These are phyloP conservation scores for Epicoccum nigrum DNA, from an alignment of 2,329 filamentous ascomycete species.

Conservation along the genomic window DNA sequence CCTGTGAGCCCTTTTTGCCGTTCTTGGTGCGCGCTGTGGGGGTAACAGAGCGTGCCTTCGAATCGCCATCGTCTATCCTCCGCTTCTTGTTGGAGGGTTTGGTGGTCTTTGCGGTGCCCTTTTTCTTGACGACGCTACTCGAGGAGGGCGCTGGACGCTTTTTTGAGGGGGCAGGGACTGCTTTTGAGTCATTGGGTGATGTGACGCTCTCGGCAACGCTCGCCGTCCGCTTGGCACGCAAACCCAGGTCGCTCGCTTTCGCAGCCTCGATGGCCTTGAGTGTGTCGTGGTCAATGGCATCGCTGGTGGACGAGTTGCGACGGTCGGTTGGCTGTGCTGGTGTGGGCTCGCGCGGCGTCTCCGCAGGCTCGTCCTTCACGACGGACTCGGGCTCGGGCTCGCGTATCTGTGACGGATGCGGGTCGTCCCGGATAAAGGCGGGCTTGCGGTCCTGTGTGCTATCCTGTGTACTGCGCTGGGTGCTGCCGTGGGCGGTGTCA, in stretches of 20 bases:
- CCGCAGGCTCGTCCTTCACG: constrained; percentile 51
- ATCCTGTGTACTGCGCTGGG: constrained; percentile 2
- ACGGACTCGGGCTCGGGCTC: constrained; percentile 25
- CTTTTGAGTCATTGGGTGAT: constrained; percentile 49
- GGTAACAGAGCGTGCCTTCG: constrained; percentile 47
- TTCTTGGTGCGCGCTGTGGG: constrained; percentile 49
- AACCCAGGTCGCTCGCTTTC: constrained; percentile 53
- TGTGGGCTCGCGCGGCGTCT: constrained; percentile 38
- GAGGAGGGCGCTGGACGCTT: constrained; percentile 53
- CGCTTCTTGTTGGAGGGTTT: constrained; percentile 55
- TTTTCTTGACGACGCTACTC: constrained; percentile 51
- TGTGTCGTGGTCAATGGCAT: constrained; percentile 46
- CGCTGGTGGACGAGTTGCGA: constrained; percentile 9
- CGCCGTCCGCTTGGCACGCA: constrained; percentile 44
- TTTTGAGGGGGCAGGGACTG: constrained; percentile 39
- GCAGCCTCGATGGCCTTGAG: constrained; percentile 52
- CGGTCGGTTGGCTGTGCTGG: neutral
- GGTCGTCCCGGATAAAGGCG: constrained; percentile 39
- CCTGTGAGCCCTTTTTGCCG: constrained; percentile 48
- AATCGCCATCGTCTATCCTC: constrained; percentile 48
- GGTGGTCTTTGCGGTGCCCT: constrained; percentile 53
- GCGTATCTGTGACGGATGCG: constrained; percentile 35
- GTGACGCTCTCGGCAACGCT: constrained; percentile 49
- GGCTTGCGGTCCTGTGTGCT: constrained; percentile 36
- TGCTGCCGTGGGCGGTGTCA: constrained; percentile 21